Base-by-base conservation (phyloP, 257 asterid genomes). In the Ballota nigra region DNA sequence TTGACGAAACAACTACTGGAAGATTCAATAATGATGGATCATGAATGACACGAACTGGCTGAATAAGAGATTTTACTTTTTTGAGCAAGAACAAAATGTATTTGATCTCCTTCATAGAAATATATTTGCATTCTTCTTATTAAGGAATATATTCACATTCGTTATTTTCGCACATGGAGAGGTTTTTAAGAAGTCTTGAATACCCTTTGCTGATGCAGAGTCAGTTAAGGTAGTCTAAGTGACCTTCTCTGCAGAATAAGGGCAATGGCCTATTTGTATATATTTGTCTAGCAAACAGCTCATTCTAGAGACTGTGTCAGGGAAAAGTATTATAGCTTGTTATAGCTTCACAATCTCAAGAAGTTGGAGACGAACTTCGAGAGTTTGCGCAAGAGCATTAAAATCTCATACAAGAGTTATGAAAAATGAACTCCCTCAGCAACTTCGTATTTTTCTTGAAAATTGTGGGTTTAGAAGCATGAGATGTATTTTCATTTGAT, bases 111-210 rank as follows among this genome's bases (percentile, higher is more conserved):
- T 38, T 55, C 29, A 38, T 12, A 36, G 16, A 31, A 60, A 62
- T 63, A 31, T n/a, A 63, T 6, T 16, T 38, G 41, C 55, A 11
- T 41, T 38, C 22, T 20, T 6, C 22, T 61, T 34, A 16, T 16
- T 8, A 9, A 20, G 23, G 49, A 4, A 0, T 13, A 60, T n/a
- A 26, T 15, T 29, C 5, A 18, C 12, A 26, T 29, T 38, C 53
- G 15, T 38, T 16, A 66, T 24, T 66, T 45, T 45, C 9, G 0
- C 38, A 11, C 15, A 18, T 45, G 8, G 8, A 23, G 26, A 63
- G 18, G 36, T 66, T 45, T 66, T 5, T 41, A 45, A 65, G 57
- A 65, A 65, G 70, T 55, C 34, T 66, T 23, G 59, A 66, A 43
- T 66, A 15, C 70, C 59, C 58, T 66, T 45, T 45, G 41, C 23